These are phyloP conservation scores for Aspergillus sp. DNA, from an alignment of 2,329 filamentous ascomycete genomes.

Conservation along the genomic window DNA sequence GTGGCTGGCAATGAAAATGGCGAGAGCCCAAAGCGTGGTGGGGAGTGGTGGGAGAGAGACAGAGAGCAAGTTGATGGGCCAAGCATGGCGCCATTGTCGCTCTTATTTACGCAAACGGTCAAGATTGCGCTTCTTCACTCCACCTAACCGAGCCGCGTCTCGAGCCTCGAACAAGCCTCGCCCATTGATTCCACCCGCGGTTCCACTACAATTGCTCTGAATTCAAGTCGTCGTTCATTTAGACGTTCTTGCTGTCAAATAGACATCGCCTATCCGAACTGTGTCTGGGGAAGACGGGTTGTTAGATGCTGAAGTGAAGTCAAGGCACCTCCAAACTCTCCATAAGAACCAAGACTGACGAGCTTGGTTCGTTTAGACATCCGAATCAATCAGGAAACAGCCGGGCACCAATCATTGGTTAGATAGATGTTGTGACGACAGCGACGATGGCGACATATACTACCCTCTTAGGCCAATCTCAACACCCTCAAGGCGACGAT, in stretches of 20 bases:
- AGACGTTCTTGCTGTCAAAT: not conserved
- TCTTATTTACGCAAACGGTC: constrained; percentile 1
- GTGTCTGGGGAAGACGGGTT: not conserved
- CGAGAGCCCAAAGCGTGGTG: not conserved
- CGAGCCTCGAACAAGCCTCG: not conserved
- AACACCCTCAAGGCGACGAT: constrained; percentile 2
- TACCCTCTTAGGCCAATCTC: constrained; percentile 16
- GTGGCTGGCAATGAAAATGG: not conserved
- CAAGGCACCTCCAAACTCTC: not conserved
- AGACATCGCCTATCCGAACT: not conserved
- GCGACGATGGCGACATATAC: constrained; percentile 18
- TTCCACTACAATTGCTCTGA: not conserved
- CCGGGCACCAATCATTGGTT: constrained; percentile 9
- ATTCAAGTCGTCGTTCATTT: not conserved
- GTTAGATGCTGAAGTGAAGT: not conserved
- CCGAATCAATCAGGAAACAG: not conserved
- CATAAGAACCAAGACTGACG: not conserved
- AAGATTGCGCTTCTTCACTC: not conserved
- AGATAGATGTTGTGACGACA: constrained; percentile 17
- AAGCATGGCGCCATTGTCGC: constrained; percentile 28
- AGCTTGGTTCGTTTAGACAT: not conserved
- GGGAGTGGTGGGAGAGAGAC: not conserved
- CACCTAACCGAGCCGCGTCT: not conserved
- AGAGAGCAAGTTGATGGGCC: constrained; percentile 8
- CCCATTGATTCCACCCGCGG: not conserved